Percentiles rank a stretch among this genome's conserved stretches.
Conservation (phyloP, 2,329 filamentous ascomycete species). For the Stagonosporopsis vannaccii region DNA sequence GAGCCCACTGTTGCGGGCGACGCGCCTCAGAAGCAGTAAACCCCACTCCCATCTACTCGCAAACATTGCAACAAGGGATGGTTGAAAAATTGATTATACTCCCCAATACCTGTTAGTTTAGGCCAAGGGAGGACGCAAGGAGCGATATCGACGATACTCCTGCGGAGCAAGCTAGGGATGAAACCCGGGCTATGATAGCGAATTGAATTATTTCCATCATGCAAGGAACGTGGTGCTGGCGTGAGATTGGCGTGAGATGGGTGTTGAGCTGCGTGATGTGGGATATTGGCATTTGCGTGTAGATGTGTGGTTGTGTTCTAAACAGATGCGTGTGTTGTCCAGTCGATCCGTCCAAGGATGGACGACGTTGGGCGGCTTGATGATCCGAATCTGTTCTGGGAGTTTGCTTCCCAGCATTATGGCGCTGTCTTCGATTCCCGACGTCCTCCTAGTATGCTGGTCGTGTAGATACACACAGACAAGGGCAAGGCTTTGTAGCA, state of each 20-base stretch:
- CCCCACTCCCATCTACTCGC: no score
- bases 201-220: slow-evolving; percentile 5
- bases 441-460: no score
- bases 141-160: slow-evolving; percentile 24
- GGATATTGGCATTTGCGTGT: not conserved
- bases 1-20: slow-evolving; percentile 17
- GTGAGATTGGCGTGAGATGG: not conserved
- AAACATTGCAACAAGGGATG: not conserved
- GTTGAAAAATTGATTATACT: no score
- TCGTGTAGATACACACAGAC: not conserved
- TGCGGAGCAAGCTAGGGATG: slow-evolving; percentile 12
- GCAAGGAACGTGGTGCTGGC: slow-evolving; percentile 4
- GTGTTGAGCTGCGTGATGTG: not conserved
- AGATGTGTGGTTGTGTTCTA: not conserved
- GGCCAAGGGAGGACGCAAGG: slow-evolving; percentile 10
- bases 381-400: not conserved
- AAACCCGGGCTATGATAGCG: slow-evolving; percentile 11
- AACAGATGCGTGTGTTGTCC: no score
- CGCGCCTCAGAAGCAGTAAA: slow-evolving; percentile 13
- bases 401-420: no score
- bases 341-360: not conserved
- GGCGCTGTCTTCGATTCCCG: no score
- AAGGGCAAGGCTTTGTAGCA: not conserved
- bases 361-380: not conserved
- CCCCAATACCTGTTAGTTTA: not conserved